Conservation (phyloP, 495 filamentous ascomycete genomes). For the Lepidopterella palustris region DNA sequence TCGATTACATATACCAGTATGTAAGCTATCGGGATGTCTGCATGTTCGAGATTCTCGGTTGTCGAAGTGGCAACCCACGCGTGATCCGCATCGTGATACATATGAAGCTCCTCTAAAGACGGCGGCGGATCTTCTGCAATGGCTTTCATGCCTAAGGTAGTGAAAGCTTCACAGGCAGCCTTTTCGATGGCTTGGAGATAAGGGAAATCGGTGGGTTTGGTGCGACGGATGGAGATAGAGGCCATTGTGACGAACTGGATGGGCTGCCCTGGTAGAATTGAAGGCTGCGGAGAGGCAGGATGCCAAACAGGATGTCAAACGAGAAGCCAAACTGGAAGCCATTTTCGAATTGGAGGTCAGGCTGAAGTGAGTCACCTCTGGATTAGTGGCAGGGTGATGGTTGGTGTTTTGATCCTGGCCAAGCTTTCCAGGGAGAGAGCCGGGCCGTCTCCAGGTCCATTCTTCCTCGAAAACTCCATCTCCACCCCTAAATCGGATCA, state of each 20-base stretch:
- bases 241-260: not conserved
- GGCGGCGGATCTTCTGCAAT: not conserved
- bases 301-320: too few species aligned
- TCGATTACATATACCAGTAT: not conserved
- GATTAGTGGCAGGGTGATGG: too few species aligned
- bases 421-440: too few species aligned
- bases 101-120: not conserved
- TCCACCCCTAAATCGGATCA: too few species aligned
- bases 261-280: too few species aligned
- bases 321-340: too few species aligned
- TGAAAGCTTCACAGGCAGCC: not conserved
- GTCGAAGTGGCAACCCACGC: not conserved
- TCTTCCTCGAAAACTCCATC: too few species aligned
- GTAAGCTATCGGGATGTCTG: not conserved
- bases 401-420: too few species aligned
- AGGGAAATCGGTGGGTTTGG: not conserved
- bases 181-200: not conserved
- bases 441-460: too few species aligned
- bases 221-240: not conserved
- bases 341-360: too few species aligned
- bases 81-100: conserved; percentile 1
- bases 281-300: too few species aligned
- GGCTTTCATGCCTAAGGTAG: not conserved
- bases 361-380: too few species aligned
- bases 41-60: not conserved